Evolutionary conservation across 2,329 filamentous ascomycete species (phyloP).

Genomic region (Phyllosticta citrichinensis): DNA sequence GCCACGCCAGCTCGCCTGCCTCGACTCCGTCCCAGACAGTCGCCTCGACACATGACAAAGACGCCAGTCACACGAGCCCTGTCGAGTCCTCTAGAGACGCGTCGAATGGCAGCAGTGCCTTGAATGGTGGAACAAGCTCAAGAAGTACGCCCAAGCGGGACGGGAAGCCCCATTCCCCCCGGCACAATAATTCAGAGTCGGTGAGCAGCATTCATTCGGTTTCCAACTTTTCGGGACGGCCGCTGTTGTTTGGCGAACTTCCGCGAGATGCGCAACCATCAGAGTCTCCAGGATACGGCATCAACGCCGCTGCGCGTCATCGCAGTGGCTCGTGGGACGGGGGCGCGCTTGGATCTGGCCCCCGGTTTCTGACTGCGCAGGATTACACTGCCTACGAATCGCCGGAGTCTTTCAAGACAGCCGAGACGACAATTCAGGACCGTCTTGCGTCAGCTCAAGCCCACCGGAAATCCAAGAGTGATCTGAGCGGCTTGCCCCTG

Average conservation of each 20-base stretch:
- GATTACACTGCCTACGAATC: neutral
- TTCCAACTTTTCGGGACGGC: constrained; percentile 1
- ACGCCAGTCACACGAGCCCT: neutral
- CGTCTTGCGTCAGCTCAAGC: constrained; percentile 6
- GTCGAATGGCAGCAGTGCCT: constrained; percentile 3
- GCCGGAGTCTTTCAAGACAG: neutral
- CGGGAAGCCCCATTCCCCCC: constrained; percentile 1
- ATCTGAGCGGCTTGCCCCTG: constrained; percentile 3
- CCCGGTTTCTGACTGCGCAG: constrained; percentile 3
- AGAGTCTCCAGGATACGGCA: constrained; percentile 2
- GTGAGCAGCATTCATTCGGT: constrained; percentile 7
- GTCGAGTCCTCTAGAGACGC: neutral
- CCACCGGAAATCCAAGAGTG: constrained; percentile 10
- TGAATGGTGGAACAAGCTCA: constrained; percentile 6
- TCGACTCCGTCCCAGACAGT: neutral
- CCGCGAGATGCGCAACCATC: neutral
- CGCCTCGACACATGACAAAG: neutral
- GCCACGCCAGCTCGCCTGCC: constrained; percentile 17
- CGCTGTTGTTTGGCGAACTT: constrained; percentile 10
- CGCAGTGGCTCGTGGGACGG: constrained; percentile 8
- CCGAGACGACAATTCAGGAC: neutral
- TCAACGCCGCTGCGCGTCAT: constrained; percentile 2
- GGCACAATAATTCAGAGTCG: constrained; percentile 4
- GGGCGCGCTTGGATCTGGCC: constrained; percentile 4
- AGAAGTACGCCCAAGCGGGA: constrained; percentile 6